Conservation (phyloP, 441 rosid species). For the Mallotus repandus region DNA sequence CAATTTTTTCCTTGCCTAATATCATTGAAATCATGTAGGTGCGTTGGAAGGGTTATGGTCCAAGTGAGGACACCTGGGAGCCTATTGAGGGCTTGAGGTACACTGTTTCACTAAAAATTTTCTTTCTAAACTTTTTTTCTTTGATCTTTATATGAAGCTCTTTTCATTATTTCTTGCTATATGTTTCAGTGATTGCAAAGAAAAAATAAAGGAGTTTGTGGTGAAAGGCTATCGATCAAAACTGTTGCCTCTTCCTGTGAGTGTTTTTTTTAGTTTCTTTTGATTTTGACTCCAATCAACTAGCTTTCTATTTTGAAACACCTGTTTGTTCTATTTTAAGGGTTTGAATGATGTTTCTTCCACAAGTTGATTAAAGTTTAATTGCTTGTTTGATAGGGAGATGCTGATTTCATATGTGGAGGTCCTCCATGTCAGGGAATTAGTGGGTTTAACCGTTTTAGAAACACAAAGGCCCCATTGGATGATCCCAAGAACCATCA, state of each 20-base stretch:
- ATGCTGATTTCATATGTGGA: slow-evolving; percentile 37
- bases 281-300: not conserved
- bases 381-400: not conserved
- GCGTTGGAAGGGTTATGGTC: slow-evolving; percentile 20
- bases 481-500: slow-evolving; percentile 38
- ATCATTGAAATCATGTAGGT: slow-evolving; percentile 2
- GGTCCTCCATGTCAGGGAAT: slow-evolving; percentile 47
- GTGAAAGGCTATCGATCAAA: slow-evolving; percentile 27
- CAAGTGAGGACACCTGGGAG: slow-evolving; percentile 39
- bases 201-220: slow-evolving; percentile 36
- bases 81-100: slow-evolving; percentile 38
- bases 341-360: not conserved
- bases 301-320: not conserved
- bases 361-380: not conserved
- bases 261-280: not conserved
- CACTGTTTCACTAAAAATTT: too few species aligned
- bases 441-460: slow-evolving; percentile 39
- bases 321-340: not conserved
- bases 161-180: too few species aligned
- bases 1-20: not conserved
- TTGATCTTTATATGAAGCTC: too few species aligned
- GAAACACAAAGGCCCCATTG: slow-evolving; percentile 33
- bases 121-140: too few species aligned
- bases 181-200: slow-evolving; percentile 35
- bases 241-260: slow-evolving; percentile 43